Conservation (phyloP, 2,329 filamentous ascomycete species). For the Alternaria hordeiaustralica region DNA sequence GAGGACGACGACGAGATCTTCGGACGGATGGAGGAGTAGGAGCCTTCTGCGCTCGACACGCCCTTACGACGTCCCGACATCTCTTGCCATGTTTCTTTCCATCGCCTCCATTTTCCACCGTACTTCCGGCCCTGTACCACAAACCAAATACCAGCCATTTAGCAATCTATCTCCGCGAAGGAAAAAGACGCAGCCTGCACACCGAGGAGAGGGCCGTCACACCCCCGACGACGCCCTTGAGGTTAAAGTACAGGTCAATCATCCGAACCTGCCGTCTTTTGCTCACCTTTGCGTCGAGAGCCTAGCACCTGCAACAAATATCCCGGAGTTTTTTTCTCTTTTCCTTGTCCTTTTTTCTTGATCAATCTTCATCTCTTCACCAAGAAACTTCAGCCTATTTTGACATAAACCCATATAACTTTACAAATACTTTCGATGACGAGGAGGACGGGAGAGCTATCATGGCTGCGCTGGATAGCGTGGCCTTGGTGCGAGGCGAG, state of each 20-base stretch:
- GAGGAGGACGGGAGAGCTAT: neutral
- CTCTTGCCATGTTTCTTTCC: conserved; percentile 7
- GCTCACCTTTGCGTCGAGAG: conserved; percentile 44
- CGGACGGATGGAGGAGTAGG: conserved; percentile 85
- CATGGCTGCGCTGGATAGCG: conserved; percentile 2
- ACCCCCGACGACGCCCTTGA: conserved; percentile 40
- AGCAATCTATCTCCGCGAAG: conserved; percentile 48
- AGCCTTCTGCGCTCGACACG: neutral
- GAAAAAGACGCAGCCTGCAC: conserved; percentile 36
- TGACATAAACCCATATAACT: conserved; percentile 26
- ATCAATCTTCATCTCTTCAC: conserved; percentile 16
- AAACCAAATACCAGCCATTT: conserved; percentile 39
- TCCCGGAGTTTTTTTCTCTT: conserved; percentile 1
- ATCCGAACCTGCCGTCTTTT: conserved; percentile 21
- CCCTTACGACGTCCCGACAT: conserved; percentile 15
- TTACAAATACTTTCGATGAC: conserved; percentile 6
- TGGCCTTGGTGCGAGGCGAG: neutral
- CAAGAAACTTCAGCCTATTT: conserved; percentile 15
- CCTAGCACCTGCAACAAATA: conserved; percentile 24
- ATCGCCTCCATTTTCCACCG: conserved; percentile 11
- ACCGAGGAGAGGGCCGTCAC: conserved; percentile 52
- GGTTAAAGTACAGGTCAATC: conserved; percentile 49
- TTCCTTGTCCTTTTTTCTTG: neutral
- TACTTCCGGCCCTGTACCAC: conserved; percentile 43
- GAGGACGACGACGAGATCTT: conserved; percentile 97